Conservation (phyloP, 1,284 basidiomycete species). For the Fistulinella cinereoalba region DNA sequence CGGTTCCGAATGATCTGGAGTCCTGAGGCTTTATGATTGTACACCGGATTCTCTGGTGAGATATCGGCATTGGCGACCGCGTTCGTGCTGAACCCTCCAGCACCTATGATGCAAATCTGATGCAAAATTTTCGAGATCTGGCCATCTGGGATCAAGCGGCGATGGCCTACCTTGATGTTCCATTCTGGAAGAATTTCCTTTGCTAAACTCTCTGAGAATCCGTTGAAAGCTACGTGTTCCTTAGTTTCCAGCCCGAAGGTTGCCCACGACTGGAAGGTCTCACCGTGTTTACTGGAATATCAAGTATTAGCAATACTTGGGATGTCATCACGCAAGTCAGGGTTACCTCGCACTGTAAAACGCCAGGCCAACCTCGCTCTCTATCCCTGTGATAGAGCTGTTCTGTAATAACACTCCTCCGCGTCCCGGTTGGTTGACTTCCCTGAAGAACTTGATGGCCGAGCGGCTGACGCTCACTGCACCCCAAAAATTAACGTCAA, state of each 20-base stretch:
- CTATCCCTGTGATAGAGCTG: background rate
- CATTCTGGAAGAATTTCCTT: constrained; percentile 19
- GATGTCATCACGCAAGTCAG: too few species aligned
- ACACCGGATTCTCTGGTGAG: constrained; percentile 3
- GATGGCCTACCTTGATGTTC: constrained; percentile 22
- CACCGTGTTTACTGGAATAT: constrained; percentile 6
- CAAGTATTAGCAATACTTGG: background rate
- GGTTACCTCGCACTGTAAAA: constrained; percentile 6
- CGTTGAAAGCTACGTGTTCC: constrained; percentile 13
- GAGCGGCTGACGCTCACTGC: constrained; percentile 12
- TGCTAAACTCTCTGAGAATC: constrained; percentile 14
- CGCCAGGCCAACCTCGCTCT: background rate
- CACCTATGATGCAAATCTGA: constrained; percentile 19
- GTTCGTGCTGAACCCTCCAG: constrained; percentile 3
- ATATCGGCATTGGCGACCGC: background rate
- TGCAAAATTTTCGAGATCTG: background rate
- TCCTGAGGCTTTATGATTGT: background rate
- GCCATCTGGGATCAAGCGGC: background rate
- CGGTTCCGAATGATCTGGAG: background rate
- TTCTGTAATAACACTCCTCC: constrained; percentile 8
- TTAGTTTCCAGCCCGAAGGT: background rate
- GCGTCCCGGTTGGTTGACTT: constrained; percentile 13
- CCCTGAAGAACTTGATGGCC: constrained; percentile 16
- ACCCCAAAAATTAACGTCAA: constrained; percentile 26
- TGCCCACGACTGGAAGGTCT: background rate